These are phyloP conservation scores for Pleurotus tuoliensis DNA, from an alignment of 768 basidiomycete species.

Conservation along the genomic window DNA sequence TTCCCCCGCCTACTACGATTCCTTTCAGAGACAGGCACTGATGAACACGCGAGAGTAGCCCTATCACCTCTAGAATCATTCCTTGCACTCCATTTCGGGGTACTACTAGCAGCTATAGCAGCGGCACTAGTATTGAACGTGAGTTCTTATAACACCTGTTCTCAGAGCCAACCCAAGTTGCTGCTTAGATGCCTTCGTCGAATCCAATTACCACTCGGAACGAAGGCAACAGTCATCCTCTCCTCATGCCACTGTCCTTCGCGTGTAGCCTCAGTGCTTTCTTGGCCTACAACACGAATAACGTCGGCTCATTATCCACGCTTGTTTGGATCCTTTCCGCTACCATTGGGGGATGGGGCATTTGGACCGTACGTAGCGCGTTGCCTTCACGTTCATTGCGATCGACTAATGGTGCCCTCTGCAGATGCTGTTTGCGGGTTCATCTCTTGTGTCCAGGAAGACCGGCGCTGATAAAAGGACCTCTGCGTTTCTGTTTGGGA, in stretches of 20 bases:
- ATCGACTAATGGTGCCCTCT: background rate
- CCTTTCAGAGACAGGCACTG: conserved; percentile 42
- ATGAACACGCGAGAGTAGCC: conserved; percentile 26
- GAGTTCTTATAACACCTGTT: conserved; percentile 16
- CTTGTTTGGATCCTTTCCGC: conserved; percentile 46
- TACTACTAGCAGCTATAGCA: conserved; percentile 54
- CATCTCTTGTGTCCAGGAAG: conserved; percentile 55
- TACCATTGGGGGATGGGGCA: conserved; percentile 58
- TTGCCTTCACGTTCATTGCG: conserved; percentile 5
- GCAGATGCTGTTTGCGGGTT: conserved; percentile 60
- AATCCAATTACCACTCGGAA: conserved; percentile 26
- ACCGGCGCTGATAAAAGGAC: conserved; percentile 84
- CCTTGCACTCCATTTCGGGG: conserved; percentile 62
- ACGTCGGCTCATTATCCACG: conserved; percentile 54
- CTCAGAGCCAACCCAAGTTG: conserved; percentile 1
- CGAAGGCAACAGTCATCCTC: conserved; percentile 46
- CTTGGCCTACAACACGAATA: conserved; percentile 58
- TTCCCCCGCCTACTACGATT: conserved; percentile 70
- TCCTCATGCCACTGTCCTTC: conserved; percentile 57
- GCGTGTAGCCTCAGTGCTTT: conserved; percentile 54
- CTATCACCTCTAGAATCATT: conserved; percentile 69
- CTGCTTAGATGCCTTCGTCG: conserved; percentile 41
- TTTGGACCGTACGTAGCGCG: conserved; percentile 59
- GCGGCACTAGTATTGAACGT: conserved; percentile 60
- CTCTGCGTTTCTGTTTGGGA: conserved; percentile 76